Conservation (phyloP, 768 basidiomycete species). For the Leccinum uliginosum region DNA sequence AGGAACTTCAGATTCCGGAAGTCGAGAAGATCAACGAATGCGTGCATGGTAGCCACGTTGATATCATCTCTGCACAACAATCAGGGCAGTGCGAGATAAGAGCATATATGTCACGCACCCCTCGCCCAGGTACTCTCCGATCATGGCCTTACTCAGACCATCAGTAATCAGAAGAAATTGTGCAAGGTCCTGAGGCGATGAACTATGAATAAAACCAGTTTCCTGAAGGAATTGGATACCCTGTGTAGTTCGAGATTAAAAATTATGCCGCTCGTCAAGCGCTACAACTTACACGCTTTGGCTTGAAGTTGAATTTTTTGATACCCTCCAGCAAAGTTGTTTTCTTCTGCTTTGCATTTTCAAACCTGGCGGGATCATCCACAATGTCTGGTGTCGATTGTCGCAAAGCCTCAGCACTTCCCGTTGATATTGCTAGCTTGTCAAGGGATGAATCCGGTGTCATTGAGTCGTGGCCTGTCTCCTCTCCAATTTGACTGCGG, state of each 20-base stretch:
- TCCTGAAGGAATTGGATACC: conserved; percentile 88
- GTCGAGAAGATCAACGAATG: conserved; percentile 91
- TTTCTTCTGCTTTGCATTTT: conserved; percentile 95
- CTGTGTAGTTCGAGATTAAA: conserved; percentile 35
- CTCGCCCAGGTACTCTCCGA: conserved; percentile 98
- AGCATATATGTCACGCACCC: conserved; percentile 51
- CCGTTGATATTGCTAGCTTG: conserved; percentile 42
- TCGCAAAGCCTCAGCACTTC: conserved; percentile 53
- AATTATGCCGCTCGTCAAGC: background rate
- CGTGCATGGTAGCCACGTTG: conserved; percentile 94
- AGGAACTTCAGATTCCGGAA: conserved; percentile 80
- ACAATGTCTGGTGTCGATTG: conserved; percentile 70
- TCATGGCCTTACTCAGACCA: conserved; percentile 91
- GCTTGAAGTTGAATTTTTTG: conserved; percentile 97
- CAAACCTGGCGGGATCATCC: conserved; percentile 93
- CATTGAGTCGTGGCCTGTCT: conserved; percentile 45
- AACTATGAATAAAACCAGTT: conserved; percentile 77
- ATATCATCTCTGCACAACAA: conserved; percentile 63
- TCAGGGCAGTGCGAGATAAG: conserved; percentile 1
- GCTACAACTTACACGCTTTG: conserved; percentile 70
- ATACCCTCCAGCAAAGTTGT: conserved; percentile 92
- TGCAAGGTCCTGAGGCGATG: conserved; percentile 73
- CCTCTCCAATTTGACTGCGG: conserved; percentile 50
- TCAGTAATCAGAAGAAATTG: conserved; percentile 83
- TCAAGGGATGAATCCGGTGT: conserved; percentile 58